Evolutionary conservation across 768 basidiomycete genomes (phyloP).

Genomic region (Porpolomopsis calyptriformis): DNA sequence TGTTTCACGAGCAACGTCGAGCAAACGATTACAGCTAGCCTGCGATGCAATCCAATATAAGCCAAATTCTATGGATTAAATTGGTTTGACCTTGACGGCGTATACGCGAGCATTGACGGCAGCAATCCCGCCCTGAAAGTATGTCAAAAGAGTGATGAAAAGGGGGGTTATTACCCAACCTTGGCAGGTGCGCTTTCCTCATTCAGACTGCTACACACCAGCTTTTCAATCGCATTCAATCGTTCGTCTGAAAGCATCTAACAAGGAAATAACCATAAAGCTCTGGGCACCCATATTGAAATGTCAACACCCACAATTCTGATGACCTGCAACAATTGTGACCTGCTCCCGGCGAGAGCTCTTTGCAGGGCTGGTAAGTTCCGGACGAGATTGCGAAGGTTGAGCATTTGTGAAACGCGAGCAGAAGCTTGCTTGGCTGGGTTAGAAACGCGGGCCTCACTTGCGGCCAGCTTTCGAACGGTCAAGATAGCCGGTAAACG

Average conservation of each 20-base stretch:
- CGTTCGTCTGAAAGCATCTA: conserved; percentile 73
- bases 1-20: conserved; percentile 92
- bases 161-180: conserved; percentile 24
- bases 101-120: conserved; percentile 78
- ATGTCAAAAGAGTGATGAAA: not conserved
- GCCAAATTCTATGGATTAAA: not conserved
- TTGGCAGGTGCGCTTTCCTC: conserved; percentile 55
- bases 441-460: conserved; percentile 43
- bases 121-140: conserved; percentile 51
- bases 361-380: conserved; percentile 53
- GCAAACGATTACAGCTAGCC: conserved; percentile 71
- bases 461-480: conserved; percentile 47
- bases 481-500: not conserved
- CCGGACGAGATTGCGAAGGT: conserved; percentile 61
- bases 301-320: conserved; percentile 34
- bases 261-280: not conserved
- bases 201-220: conserved; percentile 58
- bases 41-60: conserved; percentile 14
- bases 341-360: conserved; percentile 47
- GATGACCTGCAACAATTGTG: conserved; percentile 53
- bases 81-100: conserved; percentile 56
- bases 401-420: conserved; percentile 70
- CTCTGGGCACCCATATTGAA: not conserved
- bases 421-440: conserved; percentile 55
- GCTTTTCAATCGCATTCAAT: conserved; percentile 47